Conservation (phyloP, 164 flowering plant species). For the Nymphaea colorata region DNA sequence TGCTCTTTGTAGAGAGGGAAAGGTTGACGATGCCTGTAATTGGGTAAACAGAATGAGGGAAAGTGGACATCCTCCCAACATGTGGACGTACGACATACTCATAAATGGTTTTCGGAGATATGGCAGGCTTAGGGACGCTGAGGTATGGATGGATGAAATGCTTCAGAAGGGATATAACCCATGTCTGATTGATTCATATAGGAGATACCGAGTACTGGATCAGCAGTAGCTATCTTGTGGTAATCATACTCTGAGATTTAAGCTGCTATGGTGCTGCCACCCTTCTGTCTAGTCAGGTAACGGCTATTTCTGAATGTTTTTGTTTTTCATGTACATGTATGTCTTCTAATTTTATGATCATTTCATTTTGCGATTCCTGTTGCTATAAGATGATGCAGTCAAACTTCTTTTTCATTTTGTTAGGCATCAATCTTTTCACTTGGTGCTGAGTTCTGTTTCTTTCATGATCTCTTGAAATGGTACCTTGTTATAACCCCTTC, state of each 20-base stretch:
- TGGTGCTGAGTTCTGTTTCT: too few species aligned
- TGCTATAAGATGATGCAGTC: too few species aligned
- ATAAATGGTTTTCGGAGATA: conserved; percentile 32
- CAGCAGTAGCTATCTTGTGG: background rate
- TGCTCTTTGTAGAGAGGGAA: conserved; percentile 17
- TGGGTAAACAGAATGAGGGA: conserved; percentile 27
- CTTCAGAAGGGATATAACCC: conserved; percentile 24
- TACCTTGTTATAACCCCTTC: too few species aligned
- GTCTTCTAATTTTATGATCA: too few species aligned
- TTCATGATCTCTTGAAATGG: too few species aligned
- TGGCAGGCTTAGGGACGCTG: conserved; percentile 44
- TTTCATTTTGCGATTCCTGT: too few species aligned
- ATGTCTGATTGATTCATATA: conserved; percentile 2
- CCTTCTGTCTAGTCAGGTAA: background rate
- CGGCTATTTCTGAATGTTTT: too few species aligned
- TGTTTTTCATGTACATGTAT: too few species aligned
- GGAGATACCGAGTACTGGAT: background rate
- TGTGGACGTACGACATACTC: conserved; percentile 49
- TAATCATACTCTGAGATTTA: background rate
- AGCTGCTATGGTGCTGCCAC: background rate
- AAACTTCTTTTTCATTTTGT: too few species aligned
- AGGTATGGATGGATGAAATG: conserved; percentile 41
- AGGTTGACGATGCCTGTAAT: conserved; percentile 28
- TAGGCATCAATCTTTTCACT: too few species aligned
- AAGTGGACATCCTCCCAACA: conserved; percentile 58